phyloP scores from a whole-genome alignment of 1,139 yeast genomes.

The Suhomyces bribrorum region DNA sequence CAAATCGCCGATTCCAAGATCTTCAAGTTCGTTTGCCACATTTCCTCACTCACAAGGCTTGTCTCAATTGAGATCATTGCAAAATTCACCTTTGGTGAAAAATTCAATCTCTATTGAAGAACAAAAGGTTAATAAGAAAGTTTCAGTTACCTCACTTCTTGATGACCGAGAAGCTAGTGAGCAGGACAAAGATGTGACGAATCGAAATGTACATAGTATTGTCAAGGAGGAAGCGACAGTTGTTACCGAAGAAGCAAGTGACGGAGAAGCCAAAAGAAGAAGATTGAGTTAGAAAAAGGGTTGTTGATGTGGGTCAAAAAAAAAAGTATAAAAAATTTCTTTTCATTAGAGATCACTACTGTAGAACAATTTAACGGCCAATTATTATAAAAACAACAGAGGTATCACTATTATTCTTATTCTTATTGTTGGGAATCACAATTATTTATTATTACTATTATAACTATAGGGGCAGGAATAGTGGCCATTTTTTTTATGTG shows the following conservation, averaged over 20 bases:
- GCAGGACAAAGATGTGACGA: constrained; percentile 14
- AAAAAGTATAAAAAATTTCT: too few relatives aligned
- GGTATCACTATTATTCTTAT: not conserved
- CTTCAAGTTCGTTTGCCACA: constrained; percentile 14
- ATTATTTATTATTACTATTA: too few relatives aligned
- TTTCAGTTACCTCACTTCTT: constrained; percentile 35
- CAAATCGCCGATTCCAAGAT: constrained; percentile 20
- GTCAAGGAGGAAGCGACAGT: not conserved
- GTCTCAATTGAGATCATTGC: constrained; percentile 9
- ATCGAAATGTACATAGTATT: constrained; percentile 5
- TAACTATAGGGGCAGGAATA: not conserved
- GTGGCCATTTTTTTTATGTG: not conserved
- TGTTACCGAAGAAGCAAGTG: constrained; percentile 5
- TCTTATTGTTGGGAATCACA: not conserved
- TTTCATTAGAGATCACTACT: not conserved
- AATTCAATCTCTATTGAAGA: constrained; percentile 8
- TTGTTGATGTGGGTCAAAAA: too few relatives aligned
- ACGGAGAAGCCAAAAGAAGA: constrained; percentile 9
- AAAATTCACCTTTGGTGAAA: constrained; percentile 20
- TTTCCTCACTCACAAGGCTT: constrained; percentile 10
- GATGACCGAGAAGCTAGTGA: constrained; percentile 20
- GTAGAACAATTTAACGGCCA: not conserved
- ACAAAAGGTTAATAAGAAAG: constrained; percentile 21
- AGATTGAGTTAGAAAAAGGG: constrained; percentile 7
- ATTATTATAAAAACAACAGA: not conserved